Conservation (phyloP, 176 grass and related monocot species). For the Hordeum marinum region DNA sequence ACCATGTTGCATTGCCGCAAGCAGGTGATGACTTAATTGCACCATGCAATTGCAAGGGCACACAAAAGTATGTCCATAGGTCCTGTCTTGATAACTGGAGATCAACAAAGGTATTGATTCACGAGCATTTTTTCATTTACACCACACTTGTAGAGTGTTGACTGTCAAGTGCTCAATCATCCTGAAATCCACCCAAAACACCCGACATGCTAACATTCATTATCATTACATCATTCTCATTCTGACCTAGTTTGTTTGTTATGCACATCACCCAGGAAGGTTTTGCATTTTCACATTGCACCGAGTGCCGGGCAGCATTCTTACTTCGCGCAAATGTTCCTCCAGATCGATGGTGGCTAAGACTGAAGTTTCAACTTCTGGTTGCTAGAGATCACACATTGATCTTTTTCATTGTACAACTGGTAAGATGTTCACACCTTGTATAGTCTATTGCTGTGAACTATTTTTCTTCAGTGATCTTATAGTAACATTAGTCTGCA, state of each 20-base stretch:
- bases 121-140: not conserved
- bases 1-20: not conserved
- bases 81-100: slow-evolving; percentile 97
- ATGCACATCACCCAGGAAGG: slow-evolving; percentile 69
- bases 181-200: not conserved
- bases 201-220: not conserved
- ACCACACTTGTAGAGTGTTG: slow-evolving; percentile 5
- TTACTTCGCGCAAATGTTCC: slow-evolving; percentile 88
- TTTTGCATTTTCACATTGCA: slow-evolving; percentile 99
- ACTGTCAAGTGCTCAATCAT: not conserved
- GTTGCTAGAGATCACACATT: slow-evolving; percentile 91
- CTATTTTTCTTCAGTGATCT: not conserved
- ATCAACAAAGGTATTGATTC: slow-evolving; percentile 77
- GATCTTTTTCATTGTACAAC: slow-evolving; percentile 90
- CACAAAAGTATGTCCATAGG: slow-evolving; percentile 95
- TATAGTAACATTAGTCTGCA: not conserved
- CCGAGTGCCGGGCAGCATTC: slow-evolving; percentile 87
- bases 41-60: slow-evolving; percentile 84
- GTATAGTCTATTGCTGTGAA: not conserved
- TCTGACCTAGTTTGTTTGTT: slow-evolving; percentile 22
- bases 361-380: slow-evolving; percentile 88
- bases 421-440: slow-evolving; percentile 46
- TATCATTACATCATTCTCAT: not conserved
- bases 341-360: slow-evolving; percentile 88
- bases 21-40: slow-evolving; percentile 89